Base-by-base conservation (phyloP, 2,329 filamentous ascomycete species). In the Nakataea oryzae region DNA sequence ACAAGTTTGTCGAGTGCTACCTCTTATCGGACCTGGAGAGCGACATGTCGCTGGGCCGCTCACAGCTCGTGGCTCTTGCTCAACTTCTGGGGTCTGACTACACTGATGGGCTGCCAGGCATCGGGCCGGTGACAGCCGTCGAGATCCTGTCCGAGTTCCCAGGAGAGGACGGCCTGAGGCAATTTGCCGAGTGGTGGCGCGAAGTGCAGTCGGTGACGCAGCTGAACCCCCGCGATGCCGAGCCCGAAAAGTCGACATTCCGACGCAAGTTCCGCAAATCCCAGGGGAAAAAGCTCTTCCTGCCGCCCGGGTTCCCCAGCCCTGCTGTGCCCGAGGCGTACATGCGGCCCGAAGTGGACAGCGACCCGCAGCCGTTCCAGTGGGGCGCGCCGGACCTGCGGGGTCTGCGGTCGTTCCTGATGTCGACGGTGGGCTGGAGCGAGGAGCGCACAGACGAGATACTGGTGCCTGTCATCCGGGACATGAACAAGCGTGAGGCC, bases 1-100 rank as follows among this genome's bases (percentile, higher is more conserved):
- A 95, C 74, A 99, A 99, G 72, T 96, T 91, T 69, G 95, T 99
- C 55, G 95, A 99, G 76, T 97, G 95, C 75, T 99, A 97, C 71
- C 82, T 99, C 12, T 78, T 86, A 2, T 80, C 79, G 0, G 95
- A 99, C 70, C 79, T 99, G 0, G 91, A 96, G 69, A 89, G 89
- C 68, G 96, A 99, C 69, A 88, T 97, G 65, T 91, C 90, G 0
- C 83, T 99, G 0, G 88, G 90, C 3, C 86, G 93, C n/a, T 82
- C 88, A 61, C 91, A 93, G 70, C 85, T 99, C 61, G 96, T 99
- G 65, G 84, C 89, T 24, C 84, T 97, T 63, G 95, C 95, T 0
- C 93, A 97, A 70, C 81, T 99, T 0, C 82, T 99, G 0, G 95
- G 95, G 0, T 93, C 88, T 11, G 95, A 99, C 75, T 99, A 99